Base-by-base conservation (phyloP, 148 eudicot genomes). In the Vaccinium corymbosum region DNA sequence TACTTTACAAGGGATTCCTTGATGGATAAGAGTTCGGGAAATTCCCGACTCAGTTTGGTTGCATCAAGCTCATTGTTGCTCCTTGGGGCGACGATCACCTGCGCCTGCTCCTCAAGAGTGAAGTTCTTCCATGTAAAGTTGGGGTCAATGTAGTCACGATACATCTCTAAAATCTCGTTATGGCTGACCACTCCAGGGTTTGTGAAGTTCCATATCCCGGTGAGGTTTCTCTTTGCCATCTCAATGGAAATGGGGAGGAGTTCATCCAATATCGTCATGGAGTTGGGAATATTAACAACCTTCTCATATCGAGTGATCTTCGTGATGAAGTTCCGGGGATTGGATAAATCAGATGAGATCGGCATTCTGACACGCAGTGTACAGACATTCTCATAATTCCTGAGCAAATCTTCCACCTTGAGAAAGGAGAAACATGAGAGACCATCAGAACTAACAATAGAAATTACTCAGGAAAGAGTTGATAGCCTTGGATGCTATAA, bases 181-280 rank as follows among this genome's bases (percentile, higher is more conserved):
- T 91, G 93, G 90, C 91, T 91, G 49, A 91, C 91, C 32, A 87
- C 90, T 12, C 93, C 93, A 19, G 93, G 93, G 84, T 91, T 91
- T 38, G 93, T 89, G 85, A 91, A 91, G 82, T 91, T 91, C 89
- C 89, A 91, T 53, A 89, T 89, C 49, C 93, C 93, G 12, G 90
- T 89, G 71, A 88, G 90, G 87, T 88, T 89, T 68, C 93, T 80
- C 81, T 88, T 91, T 50, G 91, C 93, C 93, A 89, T 89, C 87
- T 91, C 93, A 35, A 89, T 85, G 64, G 91, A 90, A 42, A 90
- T 89, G 6, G 93, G 91, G 74, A 89, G 93, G 17, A 90, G 91
- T 82, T 91, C 93, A 27, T 89, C 93, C 78, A 89, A 82, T 42
- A 91, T 83, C 1, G 93, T 91, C 93, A 91, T 91, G 48, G 90